Conservation (phyloP, 1,139 yeast genomes). For the Pichia sp. region DNA sequence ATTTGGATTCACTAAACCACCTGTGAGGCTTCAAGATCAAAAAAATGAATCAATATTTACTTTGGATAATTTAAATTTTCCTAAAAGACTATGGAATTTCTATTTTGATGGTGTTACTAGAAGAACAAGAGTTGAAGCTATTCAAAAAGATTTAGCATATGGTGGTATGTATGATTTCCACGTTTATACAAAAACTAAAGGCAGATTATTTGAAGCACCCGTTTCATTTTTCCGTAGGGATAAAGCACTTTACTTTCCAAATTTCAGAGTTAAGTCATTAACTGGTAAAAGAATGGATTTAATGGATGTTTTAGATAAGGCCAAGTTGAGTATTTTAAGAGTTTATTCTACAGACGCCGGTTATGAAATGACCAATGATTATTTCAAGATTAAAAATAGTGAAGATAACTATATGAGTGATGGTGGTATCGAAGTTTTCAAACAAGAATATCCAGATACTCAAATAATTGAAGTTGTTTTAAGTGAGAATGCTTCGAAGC, state of each 20-base stretch:
- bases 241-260: slow-evolving; percentile 83
- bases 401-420: slow-evolving; percentile 35
- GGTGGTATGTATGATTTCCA: slow-evolving; percentile 85
- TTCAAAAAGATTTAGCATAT: slow-evolving; percentile 74
- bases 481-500: slow-evolving; percentile 67
- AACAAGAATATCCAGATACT: slow-evolving; percentile 39
- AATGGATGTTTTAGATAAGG: slow-evolving; percentile 39
- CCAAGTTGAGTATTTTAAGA: slow-evolving; percentile 56
- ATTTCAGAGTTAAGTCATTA: slow-evolving; percentile 58
- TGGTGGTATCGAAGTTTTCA: slow-evolving; percentile 30
- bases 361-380: slow-evolving; percentile 58
- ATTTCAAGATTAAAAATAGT: slow-evolving; percentile 40
- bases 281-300: slow-evolving; percentile 35
- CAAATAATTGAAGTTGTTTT: slow-evolving; percentile 73
- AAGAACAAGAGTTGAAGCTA: slow-evolving; percentile 37
- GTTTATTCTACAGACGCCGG: slow-evolving; percentile 69
- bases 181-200: slow-evolving; percentile 71
- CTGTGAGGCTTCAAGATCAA: slow-evolving; percentile 22
- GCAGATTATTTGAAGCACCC: slow-evolving; percentile 82
- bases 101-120: slow-evolving; percentile 43
- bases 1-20: slow-evolving; percentile 41
- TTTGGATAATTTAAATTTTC: slow-evolving; percentile 23
- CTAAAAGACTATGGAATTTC: slow-evolving; percentile 28
- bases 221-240: slow-evolving; percentile 66
- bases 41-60: slow-evolving; percentile 20